phyloP scores from a whole-genome alignment of 2,329 filamentous ascomycete genomes.

The Seiridium unicorne region DNA sequence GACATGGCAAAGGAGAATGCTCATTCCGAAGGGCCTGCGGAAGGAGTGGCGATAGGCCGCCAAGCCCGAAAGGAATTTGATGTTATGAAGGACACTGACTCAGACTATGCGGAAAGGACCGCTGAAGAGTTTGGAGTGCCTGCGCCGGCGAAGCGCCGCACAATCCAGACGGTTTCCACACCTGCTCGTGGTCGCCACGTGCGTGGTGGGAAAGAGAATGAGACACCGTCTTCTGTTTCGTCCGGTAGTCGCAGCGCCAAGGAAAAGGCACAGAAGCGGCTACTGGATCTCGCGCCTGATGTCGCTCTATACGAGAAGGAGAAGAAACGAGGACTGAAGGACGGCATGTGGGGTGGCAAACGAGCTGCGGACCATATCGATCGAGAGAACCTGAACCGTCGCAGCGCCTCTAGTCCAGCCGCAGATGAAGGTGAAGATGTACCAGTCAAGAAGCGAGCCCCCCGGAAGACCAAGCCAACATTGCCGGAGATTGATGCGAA shows the following conservation, averaged over 20 bases:
- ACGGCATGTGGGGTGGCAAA: slow-evolving; percentile 60
- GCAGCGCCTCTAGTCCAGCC: slow-evolving; percentile 37
- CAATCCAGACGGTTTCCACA: slow-evolving; percentile 41
- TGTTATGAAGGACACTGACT: slow-evolving; percentile 42
- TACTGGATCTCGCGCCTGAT: slow-evolving; percentile 78
- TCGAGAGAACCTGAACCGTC: slow-evolving; percentile 37
- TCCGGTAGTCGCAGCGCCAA: slow-evolving; percentile 85
- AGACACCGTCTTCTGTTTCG: slow-evolving; percentile 67
- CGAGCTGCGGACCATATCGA: slow-evolving; percentile 59
- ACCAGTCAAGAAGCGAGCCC: slow-evolving; percentile 49
- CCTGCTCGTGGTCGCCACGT: slow-evolving; percentile 50
- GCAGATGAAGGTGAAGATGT: slow-evolving; percentile 31
- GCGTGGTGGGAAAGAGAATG: slow-evolving; percentile 75
- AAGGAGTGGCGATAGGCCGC: slow-evolving; percentile 44
- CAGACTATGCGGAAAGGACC: slow-evolving; percentile 30
- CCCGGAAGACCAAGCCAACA: slow-evolving; percentile 60
- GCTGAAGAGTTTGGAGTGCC: slow-evolving; percentile 30
- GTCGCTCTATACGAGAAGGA: slow-evolving; percentile 92
- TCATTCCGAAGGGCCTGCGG: slow-evolving; percentile 42
- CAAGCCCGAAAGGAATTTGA: slow-evolving; percentile 39
- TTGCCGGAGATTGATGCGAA: slow-evolving; percentile 68
- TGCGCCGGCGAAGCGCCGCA: slow-evolving; percentile 23
- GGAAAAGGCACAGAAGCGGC: slow-evolving; percentile 71
- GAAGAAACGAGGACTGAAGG: slow-evolving; percentile 67
- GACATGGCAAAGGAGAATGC: slow-evolving; percentile 52